phyloP scores from a whole-genome alignment of 768 basidiomycete species.

The Daedalea quercina region DNA sequence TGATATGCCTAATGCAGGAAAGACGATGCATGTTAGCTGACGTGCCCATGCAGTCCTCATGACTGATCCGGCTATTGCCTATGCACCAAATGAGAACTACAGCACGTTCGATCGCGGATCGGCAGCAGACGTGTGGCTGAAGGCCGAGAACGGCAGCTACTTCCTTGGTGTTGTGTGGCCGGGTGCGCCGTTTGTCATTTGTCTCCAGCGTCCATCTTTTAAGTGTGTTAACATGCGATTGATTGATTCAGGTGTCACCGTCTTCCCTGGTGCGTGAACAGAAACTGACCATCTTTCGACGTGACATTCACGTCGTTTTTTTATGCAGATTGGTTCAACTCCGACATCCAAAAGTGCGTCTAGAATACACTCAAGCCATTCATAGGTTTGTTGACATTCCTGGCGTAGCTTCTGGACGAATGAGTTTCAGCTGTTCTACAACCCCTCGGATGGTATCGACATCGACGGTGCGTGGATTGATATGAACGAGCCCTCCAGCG shows the following conservation, averaged over 20 bases:
- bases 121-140: slow-evolving; percentile 50
- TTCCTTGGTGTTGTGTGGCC: slow-evolving; percentile 58
- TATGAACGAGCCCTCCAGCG: slow-evolving; percentile 70
- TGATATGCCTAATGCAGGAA: background rate
- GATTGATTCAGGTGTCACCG: slow-evolving; percentile 40
- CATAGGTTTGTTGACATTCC: background rate
- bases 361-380: too few relatives aligned
- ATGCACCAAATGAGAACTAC: slow-evolving; percentile 40
- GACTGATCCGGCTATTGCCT: slow-evolving; percentile 68
- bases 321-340: slow-evolving; percentile 52
- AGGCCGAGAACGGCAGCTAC: slow-evolving; percentile 52
- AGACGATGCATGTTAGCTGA: background rate
- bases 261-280: slow-evolving; percentile 39
- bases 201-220: background rate
- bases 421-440: slow-evolving; percentile 54
- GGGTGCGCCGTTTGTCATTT: slow-evolving; percentile 27
- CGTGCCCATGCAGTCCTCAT: slow-evolving; percentile 46
- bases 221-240: background rate
- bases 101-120: slow-evolving; percentile 50
- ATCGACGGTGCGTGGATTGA: slow-evolving; percentile 74
- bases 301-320: background rate
- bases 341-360: slow-evolving; percentile 41
- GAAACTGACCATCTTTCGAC: background rate
- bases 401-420: slow-evolving; percentile 50
- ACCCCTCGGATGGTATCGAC: slow-evolving; percentile 45